phyloP scores from a whole-genome alignment of 2,329 filamentous ascomycete genomes.

The Fusarium sp. region DNA sequence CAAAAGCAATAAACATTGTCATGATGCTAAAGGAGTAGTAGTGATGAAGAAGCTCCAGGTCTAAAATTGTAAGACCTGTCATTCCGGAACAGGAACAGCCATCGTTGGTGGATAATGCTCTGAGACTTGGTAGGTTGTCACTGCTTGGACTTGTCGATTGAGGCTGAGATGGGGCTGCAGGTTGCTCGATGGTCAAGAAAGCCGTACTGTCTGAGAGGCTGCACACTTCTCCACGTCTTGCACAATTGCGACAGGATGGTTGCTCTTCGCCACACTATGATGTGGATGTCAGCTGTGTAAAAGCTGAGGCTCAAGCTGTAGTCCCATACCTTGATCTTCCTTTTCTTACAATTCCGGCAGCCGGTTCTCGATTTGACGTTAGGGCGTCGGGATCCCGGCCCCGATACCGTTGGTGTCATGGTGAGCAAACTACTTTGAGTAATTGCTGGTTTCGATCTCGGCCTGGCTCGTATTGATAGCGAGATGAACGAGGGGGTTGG shows the following conservation, averaged over 20 bases:
- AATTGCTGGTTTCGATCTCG: no score
- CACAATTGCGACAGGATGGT: neutral
- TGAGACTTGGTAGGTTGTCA: neutral
- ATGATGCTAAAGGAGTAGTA: conserved; percentile 2
- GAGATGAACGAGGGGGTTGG: no score
- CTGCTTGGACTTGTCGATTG: neutral
- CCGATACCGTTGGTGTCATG: no score
- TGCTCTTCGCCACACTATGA: neutral
- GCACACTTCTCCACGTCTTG: neutral
- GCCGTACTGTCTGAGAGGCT: no score
- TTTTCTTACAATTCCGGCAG: neutral
- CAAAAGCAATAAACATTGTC: conserved; percentile 3
- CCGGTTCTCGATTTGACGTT: neutral
- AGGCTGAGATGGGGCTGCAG: neutral
- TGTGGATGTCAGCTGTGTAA: neutral
- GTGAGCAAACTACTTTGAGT: no score
- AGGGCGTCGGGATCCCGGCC: neutral
- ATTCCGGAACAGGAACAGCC: neutral
- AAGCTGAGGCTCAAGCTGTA: no score
- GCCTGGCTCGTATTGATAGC: no score
- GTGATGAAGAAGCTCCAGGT: conserved; percentile 4
- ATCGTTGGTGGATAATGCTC: neutral
- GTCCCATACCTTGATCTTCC: neutral
- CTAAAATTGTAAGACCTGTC: neutral
- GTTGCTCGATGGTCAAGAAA: neutral